Percentiles rank a stretch among this genome's conserved stretches.
Conservation (phyloP, 1,284 basidiomycete genomes). For the Heterobasidion irregulare region DNA sequence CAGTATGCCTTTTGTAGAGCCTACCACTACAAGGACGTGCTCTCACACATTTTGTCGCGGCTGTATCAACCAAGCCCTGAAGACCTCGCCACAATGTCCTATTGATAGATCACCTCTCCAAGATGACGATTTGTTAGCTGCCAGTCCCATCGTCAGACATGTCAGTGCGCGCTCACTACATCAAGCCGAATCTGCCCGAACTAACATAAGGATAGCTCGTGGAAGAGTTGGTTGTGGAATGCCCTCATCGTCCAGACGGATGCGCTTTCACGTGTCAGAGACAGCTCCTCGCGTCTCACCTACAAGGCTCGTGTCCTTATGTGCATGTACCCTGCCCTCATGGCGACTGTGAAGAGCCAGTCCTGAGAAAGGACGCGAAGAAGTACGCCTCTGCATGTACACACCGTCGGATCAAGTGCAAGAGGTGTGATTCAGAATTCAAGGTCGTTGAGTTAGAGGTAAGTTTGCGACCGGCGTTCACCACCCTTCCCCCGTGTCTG, state of each 20-base stretch:
- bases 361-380: slow-evolving; percentile 37
- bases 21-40: slow-evolving; percentile 65
- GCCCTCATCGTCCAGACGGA: slow-evolving; percentile 48
- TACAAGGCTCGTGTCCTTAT: slow-evolving; percentile 54
- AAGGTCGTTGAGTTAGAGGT: slow-evolving; percentile 8
- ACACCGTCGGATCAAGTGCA: slow-evolving; percentile 26
- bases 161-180: slow-evolving; percentile 34
- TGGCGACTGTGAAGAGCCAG: slow-evolving; percentile 32
- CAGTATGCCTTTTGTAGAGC: slow-evolving; percentile 69
- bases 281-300: slow-evolving; percentile 56
- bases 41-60: slow-evolving; percentile 78
- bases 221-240: slow-evolving; percentile 75
- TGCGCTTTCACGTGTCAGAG: slow-evolving; percentile 65
- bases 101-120: slow-evolving; percentile 67
- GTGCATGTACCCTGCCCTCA: slow-evolving; percentile 47
- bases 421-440: slow-evolving; percentile 26
- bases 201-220: slow-evolving; percentile 48
- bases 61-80: slow-evolving; percentile 64
- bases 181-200: slow-evolving; percentile 5
- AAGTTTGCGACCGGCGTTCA: not conserved
- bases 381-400: slow-evolving; percentile 26
- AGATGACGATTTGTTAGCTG: slow-evolving; percentile 43
- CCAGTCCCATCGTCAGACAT: slow-evolving; percentile 65
- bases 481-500: no score
- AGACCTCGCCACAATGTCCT: slow-evolving; percentile 64